Evolutionary conservation across 306 rosid species (phyloP), one percentile per base, ranked within the genome.

Genomic region (Coriaria nepalensis): DNA sequence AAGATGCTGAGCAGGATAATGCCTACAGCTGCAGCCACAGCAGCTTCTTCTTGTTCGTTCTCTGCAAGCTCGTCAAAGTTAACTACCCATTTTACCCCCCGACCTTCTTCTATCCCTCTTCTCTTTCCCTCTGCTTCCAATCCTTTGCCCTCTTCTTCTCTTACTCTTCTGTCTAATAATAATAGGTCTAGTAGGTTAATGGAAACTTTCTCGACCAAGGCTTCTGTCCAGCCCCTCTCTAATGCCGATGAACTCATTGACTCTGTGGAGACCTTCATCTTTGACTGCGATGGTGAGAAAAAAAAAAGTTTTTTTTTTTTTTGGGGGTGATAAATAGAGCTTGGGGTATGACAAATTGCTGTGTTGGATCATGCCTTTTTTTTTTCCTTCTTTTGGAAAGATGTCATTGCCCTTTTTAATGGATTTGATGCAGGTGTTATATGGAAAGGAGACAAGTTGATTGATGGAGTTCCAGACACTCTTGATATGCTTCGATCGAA

Each of bases 361-460:
- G 34, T 2, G 29, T 20, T 33, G 0, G 35, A 47, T 29, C 6
- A 0, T 46, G 7, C 8, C 40, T 5, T 36, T 9, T 10, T 32
- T 43, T 2, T 5, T 7, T 32, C 33, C 10, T 4, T 12, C 7
- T 34, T n/a, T n/a, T n/a, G n/a, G 41, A 9, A 8, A 13, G 9
- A 42, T 12, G 11, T 55, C 8, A 13, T 42, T 32, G 49, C 11
- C 12, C 5, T 12, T 42, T 54, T 11, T 6, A 54, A 41, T 8
- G 40, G 13, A 37, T 68, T 11, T 32, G 60, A 55, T 66, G 68
- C 74, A 92, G 98, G 98, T 45, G 98, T 92, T 69, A 92, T 92
- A 75, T 92, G 98, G 98, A 85, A 92, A 66, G 98, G 98, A 40
- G 98, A 92, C 51, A 92, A 69, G 38, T 82, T 92, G 38, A 92